Evolutionary conservation across 2,329 filamentous ascomycete species (phyloP).

Genomic region (Pyrenophora teres): DNA sequence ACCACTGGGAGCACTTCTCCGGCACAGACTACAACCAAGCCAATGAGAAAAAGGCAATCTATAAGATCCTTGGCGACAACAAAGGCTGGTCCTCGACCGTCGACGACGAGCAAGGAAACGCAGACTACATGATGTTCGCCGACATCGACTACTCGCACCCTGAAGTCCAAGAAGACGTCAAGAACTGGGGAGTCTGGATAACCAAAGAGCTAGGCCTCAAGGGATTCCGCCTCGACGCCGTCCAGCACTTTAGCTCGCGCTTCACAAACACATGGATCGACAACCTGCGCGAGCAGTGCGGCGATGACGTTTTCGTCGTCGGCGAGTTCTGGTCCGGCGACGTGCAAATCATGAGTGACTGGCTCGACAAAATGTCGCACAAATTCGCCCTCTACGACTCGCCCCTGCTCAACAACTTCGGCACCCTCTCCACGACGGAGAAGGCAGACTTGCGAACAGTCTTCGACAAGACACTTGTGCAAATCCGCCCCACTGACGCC

Average conservation of each 20-base stretch:
- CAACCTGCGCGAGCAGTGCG: constrained; percentile 56
- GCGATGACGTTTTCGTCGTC: constrained; percentile 64
- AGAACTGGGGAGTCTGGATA: constrained; percentile 71
- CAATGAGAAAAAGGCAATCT: constrained; percentile 64
- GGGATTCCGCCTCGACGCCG: constrained; percentile 73
- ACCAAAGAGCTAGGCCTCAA: constrained; percentile 63
- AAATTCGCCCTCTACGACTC: constrained; percentile 67
- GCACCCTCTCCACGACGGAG: constrained; percentile 60
- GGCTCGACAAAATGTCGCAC: constrained; percentile 61
- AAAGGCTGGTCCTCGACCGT: constrained; percentile 69
- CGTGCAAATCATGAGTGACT: constrained; percentile 59
- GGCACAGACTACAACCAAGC: constrained; percentile 69
- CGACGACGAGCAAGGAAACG: constrained; percentile 68
- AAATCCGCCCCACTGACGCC: constrained; percentile 59
- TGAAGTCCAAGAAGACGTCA: constrained; percentile 67
- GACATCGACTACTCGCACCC: constrained; percentile 65
- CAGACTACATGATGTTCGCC: constrained; percentile 73
- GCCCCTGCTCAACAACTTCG: constrained; percentile 71
- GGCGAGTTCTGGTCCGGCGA: constrained; percentile 73
- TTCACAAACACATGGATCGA: constrained; percentile 70
- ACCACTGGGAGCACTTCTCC: constrained; percentile 69
- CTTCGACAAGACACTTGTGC: constrained; percentile 65
- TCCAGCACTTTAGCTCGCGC: constrained; percentile 71
- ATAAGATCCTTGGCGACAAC: constrained; percentile 65
- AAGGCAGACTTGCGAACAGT: constrained; percentile 66